phyloP scores from a whole-genome alignment of 2,329 filamentous ascomycete genomes.

The Colletotrichum karsti region DNA sequence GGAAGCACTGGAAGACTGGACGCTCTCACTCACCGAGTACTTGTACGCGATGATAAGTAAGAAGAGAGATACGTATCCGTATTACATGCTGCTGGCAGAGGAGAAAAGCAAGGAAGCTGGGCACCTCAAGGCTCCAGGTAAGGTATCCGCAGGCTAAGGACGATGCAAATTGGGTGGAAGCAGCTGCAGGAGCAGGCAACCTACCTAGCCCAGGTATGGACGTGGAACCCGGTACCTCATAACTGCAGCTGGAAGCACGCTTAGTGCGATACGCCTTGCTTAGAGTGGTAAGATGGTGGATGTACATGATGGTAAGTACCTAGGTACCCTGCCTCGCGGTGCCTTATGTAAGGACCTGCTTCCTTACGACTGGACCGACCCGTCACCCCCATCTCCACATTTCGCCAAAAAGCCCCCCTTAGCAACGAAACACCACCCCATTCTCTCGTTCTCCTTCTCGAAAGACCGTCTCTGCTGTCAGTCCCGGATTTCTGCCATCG shows the following conservation, averaged over 20 bases:
- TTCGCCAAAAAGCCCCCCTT: conserved; percentile 29
- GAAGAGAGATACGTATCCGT: too few relatives aligned
- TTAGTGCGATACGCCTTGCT: not conserved
- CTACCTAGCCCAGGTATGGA: not conserved
- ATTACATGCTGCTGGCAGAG: too few relatives aligned
- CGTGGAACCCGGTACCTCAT: not conserved
- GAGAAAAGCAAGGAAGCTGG: conserved; percentile 7
- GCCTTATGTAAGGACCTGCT: not conserved
- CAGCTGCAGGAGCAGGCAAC: conserved; percentile 2
- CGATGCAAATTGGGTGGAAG: not conserved
- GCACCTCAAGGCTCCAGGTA: not conserved
- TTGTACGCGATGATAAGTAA: too few relatives aligned
- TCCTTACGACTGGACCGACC: conserved; percentile 17
- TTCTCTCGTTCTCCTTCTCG: conserved; percentile 29
- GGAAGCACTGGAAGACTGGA: not conserved
- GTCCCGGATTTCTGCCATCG: conserved; percentile 29
- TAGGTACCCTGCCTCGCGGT: too few relatives aligned
- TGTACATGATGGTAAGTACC: not conserved
- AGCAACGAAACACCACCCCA: conserved; percentile 31
- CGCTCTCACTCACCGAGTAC: too few relatives aligned
- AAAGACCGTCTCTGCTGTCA: conserved; percentile 30
- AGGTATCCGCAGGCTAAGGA: not conserved
- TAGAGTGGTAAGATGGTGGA: not conserved
- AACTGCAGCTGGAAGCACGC: not conserved
- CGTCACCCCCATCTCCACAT: conserved; percentile 29